Base-by-base conservation (phyloP, 495 filamentous ascomycete species). In the Apiosordaria backusii region DNA sequence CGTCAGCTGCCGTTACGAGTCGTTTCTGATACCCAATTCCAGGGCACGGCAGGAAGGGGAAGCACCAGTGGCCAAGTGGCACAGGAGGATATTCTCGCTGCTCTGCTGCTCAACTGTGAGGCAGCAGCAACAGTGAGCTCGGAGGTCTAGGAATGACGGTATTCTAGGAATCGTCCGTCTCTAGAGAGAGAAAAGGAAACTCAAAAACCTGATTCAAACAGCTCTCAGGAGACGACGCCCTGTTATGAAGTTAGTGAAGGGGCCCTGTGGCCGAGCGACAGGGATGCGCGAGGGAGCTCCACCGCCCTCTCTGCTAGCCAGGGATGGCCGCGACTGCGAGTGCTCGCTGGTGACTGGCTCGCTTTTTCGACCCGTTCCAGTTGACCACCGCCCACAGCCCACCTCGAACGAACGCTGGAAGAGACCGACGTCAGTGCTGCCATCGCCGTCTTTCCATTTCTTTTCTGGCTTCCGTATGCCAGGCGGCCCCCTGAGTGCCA, bases 171-270 rank as follows among this genome's bases (percentile, higher is more conserved):
- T 68, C 50, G 60, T 27, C 45, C 18, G 59, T 24, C 58, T 23
- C 61, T 25, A 45, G 9, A 45, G 35, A 13, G 1, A 23, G 21
- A 16, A 26, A 25, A 29, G 23, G 10, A 50, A 57, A 71, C 70
- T 67, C 64, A 67, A 71, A 74, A 68, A 67, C 50, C 60, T 62
- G 69, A 69, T 70, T 72, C 70, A 70, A n/a, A 67, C 62, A 70
- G 54, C 66, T 66, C 70, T 61, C 59, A 68, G 68, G 66, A 68
- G 71, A 73, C 45, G 62, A 26, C 57, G n/a, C 62, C 62, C 62
- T 21, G 23, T 64, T 69, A 73, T 67, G 67, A 73, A 71, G 68
- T 67, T 67, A 62, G 68, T 59, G 58, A 62, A 52, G 61, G 25
- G 35, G 65, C 60, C 57, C 29, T 69, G 71, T 71, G 71, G 71